Conservation (phyloP, 306 rosid genomes). For the Prunus campanulata region DNA sequence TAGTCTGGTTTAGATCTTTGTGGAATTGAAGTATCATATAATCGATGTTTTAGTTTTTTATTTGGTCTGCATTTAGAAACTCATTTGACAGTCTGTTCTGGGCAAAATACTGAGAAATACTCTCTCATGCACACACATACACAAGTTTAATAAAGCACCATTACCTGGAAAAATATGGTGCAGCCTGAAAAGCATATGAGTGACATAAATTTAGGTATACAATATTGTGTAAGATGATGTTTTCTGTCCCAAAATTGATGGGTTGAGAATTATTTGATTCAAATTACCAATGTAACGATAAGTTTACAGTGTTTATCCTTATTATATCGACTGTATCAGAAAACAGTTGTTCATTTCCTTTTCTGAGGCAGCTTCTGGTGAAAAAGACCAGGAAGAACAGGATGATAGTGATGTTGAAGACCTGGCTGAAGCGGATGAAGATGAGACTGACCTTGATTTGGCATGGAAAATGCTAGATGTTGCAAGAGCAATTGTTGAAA, state of each 20-base stretch:
- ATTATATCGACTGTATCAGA: neutral
- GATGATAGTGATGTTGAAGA: slow-evolving; percentile 70
- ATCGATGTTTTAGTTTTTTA: neutral
- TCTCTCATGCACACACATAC: neutral
- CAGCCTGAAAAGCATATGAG: neutral
- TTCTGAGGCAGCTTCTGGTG: slow-evolving; percentile 46
- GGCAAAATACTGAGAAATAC: neutral
- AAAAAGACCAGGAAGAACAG: slow-evolving; percentile 52
- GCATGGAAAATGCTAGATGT: slow-evolving; percentile 99
- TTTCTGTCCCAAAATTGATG: neutral
- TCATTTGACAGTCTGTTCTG: neutral
- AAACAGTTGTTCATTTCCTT: slow-evolving; percentile 7
- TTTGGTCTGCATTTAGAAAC: neutral
- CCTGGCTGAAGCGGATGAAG: slow-evolving; percentile 84
- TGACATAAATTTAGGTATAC: neutral
- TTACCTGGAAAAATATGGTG: no score
- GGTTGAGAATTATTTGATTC: neutral
- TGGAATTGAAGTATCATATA: neutral
- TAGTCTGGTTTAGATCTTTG: neutral
- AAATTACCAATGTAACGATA: neutral
- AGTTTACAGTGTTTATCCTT: slow-evolving; percentile 4
- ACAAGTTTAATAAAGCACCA: neutral
- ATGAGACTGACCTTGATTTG: slow-evolving; percentile 88
- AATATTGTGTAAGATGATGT: neutral
- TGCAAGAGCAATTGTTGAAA: slow-evolving; percentile 94